phyloP scores from a whole-genome alignment of 306 rosid genomes.

The Quillaja saponaria region DNA sequence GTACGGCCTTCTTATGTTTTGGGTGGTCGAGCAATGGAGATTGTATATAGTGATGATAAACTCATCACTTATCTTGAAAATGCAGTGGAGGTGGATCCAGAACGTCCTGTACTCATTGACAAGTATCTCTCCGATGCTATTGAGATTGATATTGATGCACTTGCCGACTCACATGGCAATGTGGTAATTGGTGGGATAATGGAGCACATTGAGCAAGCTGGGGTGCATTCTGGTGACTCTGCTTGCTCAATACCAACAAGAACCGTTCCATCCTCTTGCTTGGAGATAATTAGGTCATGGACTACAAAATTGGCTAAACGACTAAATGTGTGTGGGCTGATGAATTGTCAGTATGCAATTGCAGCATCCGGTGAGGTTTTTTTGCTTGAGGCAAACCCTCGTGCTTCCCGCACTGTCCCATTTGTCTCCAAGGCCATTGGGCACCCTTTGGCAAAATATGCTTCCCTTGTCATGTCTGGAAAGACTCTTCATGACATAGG shows the following conservation, averaged over 20 bases:
- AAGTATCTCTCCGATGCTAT: slow-evolving; percentile 82
- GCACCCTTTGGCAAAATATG: slow-evolving; percentile 95
- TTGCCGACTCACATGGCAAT: slow-evolving; percentile 89
- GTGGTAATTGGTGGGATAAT: slow-evolving; percentile 98
- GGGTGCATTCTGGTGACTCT: slow-evolving; percentile 97
- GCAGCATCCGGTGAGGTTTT: slow-evolving; percentile 68
- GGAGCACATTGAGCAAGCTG: slow-evolving; percentile 99
- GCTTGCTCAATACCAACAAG: slow-evolving; percentile 90
- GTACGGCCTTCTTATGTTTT: slow-evolving; percentile 94
- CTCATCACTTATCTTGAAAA: slow-evolving; percentile 81
- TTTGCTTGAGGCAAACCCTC: slow-evolving; percentile 96
- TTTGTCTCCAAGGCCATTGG: slow-evolving; percentile 97
- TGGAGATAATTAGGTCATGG: slow-evolving; percentile 82
- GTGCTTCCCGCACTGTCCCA: slow-evolving; percentile 92
- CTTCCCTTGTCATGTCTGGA: slow-evolving; percentile 97
- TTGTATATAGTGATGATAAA: slow-evolving; percentile 75
- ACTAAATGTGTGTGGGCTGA: slow-evolving; percentile 84
- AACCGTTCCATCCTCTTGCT: slow-evolving; percentile 70
- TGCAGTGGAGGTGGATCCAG: slow-evolving; percentile 97
- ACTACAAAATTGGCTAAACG: slow-evolving; percentile 78
- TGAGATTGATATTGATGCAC: slow-evolving; percentile 94
- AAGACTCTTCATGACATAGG: slow-evolving; percentile 71
- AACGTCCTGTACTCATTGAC: slow-evolving; percentile 89
- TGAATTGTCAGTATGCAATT: slow-evolving; percentile 97
- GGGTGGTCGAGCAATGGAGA: slow-evolving; percentile 99